A percentile compares a stretch with the other conserved stretches of the same genome.
Evolutionary conservation across 139 green algal genomes (phyloP).

Genomic region (Coelastrella sp.): DNA sequence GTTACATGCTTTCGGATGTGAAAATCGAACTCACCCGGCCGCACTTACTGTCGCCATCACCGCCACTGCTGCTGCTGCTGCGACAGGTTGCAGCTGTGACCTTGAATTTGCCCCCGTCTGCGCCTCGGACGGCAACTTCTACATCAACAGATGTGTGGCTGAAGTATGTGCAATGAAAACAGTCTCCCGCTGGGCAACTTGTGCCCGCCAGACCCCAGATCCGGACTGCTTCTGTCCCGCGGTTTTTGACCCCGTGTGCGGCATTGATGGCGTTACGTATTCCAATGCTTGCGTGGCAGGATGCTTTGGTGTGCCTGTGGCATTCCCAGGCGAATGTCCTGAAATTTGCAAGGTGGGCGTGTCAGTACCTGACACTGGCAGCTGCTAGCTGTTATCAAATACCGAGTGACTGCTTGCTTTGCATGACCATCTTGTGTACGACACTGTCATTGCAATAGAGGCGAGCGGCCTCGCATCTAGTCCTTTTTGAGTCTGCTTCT

Average conservation of each 20-base stretch:
- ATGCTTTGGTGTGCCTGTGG: conserved; percentile 24
- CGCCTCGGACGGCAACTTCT: neutral
- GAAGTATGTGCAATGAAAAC: neutral
- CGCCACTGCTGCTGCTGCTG: neutral
- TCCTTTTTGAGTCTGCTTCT: no score
- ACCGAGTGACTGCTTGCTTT: no score
- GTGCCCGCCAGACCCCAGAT: neutral
- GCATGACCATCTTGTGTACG: no score
- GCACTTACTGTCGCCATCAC: neutral
- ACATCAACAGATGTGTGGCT: conserved; percentile 9
- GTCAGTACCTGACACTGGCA: no score
- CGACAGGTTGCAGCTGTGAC: neutral
- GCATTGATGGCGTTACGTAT: conserved; percentile 52
- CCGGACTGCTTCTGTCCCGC: conserved; percentile 30
- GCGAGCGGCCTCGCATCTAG: no score
- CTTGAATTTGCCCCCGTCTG: neutral
- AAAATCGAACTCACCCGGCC: neutral
- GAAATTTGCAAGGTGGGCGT: neutral
- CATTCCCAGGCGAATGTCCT: neutral
- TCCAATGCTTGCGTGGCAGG: conserved; percentile 41
- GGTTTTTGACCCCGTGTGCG: conserved; percentile 47
- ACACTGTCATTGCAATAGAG: no score
- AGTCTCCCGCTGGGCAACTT: neutral
- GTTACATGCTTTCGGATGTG: no score
- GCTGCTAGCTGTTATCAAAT: no score